Conservation (phyloP, 768 basidiomycete genomes). For the Kwoniella dendrophila region DNA sequence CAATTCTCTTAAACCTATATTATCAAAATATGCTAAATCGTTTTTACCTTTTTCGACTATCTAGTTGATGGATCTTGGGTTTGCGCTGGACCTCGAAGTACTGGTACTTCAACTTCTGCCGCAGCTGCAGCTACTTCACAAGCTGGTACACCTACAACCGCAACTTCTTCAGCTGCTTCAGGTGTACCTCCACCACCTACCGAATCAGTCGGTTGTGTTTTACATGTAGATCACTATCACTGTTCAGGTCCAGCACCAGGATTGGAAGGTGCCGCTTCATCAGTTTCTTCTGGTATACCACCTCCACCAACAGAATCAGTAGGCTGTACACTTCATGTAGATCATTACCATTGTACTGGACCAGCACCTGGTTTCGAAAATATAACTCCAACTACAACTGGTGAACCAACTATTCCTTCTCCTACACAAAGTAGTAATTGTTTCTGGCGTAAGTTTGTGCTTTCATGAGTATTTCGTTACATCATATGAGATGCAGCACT, state of each 20-base stretch:
- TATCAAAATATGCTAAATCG: too few species aligned
- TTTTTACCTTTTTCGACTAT: neutral
- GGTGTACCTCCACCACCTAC: conserved; percentile 30
- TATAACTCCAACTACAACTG: conserved; percentile 13
- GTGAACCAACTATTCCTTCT: conserved; percentile 24
- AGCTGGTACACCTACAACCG: conserved; percentile 1
- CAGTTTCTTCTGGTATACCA: conserved; percentile 16
- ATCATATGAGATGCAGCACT: neutral
- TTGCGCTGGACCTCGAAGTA: conserved; percentile 11
- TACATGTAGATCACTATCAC: conserved; percentile 38
- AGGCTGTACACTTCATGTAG: conserved; percentile 29
- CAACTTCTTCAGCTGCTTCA: neutral
- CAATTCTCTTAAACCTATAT: too few species aligned
- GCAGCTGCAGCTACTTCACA: conserved; percentile 4
- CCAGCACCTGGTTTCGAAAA: conserved; percentile 9
- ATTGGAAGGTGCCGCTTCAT: neutral
- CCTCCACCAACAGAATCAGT: conserved; percentile 26
- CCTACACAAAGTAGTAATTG: conserved; percentile 39
- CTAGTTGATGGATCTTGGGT: conserved; percentile 17
- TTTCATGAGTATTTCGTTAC: neutral
- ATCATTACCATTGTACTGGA: conserved; percentile 38
- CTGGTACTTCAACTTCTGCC: conserved; percentile 9
- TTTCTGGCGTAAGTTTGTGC: conserved; percentile 43
- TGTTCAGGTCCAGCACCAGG: conserved; percentile 26
- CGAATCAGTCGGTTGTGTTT: conserved; percentile 27